phyloP scores from a whole-genome alignment of 2,329 filamentous ascomycete genomes.

The Pestalotiopsis sp. region DNA sequence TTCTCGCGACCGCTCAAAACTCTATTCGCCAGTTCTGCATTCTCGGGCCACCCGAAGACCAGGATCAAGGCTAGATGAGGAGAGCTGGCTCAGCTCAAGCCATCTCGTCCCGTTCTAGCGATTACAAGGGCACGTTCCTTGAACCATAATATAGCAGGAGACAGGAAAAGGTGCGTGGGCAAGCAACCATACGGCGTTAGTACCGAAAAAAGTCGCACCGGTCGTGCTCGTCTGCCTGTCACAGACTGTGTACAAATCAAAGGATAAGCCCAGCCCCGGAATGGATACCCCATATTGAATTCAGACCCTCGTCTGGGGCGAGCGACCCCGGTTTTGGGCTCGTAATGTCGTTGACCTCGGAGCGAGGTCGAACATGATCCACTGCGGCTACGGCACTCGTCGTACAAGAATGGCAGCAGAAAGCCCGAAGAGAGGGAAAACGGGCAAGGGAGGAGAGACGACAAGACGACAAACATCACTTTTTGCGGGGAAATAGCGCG shows the following conservation, averaged over 20 bases:
- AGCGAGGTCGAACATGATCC: neutral
- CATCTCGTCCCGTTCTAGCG: neutral
- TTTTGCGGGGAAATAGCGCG: neutral
- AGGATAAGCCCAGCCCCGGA: neutral
- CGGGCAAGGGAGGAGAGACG: neutral
- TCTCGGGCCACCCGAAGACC: conserved; percentile 1
- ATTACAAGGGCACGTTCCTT: neutral
- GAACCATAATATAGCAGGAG: neutral
- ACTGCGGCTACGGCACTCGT: neutral
- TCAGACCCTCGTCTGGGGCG: neutral
- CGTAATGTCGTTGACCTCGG: neutral
- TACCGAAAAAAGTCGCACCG: neutral
- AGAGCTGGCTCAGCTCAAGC: neutral
- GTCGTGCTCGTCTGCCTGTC: neutral
- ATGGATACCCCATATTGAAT: neutral
- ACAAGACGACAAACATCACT: neutral
- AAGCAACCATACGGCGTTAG: neutral
- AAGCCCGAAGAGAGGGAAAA: neutral
- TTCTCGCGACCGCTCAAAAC: conserved; percentile 3
- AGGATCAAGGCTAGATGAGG: neutral
- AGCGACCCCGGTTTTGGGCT: neutral
- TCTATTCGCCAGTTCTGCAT: neutral
- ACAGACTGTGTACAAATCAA: neutral
- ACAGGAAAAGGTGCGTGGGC: neutral
- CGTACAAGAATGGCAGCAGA: neutral